phyloP scores from a whole-genome alignment of 495 filamentous ascomycete genomes.

The Podospora anserina region DNA sequence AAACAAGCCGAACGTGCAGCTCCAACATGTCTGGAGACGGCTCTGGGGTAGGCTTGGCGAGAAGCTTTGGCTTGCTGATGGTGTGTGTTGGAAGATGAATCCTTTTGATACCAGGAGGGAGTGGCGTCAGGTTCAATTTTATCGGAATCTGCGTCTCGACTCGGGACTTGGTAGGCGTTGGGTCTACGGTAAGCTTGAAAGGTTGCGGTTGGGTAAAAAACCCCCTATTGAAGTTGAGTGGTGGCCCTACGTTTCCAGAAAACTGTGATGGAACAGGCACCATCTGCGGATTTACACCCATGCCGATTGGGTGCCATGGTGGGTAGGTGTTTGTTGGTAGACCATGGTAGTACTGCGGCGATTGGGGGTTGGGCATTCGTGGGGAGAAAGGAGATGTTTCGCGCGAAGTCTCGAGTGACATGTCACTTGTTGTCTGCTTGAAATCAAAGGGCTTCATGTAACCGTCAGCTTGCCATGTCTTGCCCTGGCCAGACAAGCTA shows the following conservation, averaged over 20 bases:
- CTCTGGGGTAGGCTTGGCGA: conserved; percentile 61
- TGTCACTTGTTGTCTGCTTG: background rate
- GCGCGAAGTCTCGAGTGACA: conserved; percentile 32
- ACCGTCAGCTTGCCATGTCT: background rate
- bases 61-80: conserved; percentile 85
- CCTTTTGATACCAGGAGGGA: conserved; percentile 70
- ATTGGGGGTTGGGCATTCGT: conserved; percentile 40
- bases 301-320: background rate
- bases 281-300: background rate
- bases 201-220: background rate
- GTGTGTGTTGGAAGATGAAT: conserved; percentile 83
- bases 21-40: conserved; percentile 71
- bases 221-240: conserved; percentile 1
- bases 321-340: conserved; percentile 21
- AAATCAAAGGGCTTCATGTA: background rate
- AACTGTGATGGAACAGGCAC: background rate
- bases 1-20: conserved; percentile 75
- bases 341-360: conserved; percentile 47
- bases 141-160: conserved; percentile 94
- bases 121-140: conserved; percentile 65
- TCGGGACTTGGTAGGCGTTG: conserved; percentile 61
- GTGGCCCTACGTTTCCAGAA: background rate
- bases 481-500: background rate
- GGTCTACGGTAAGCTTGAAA: background rate
- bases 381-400: conserved; percentile 49